These are phyloP conservation scores for Tetradesmus obliquus DNA, from an alignment of 139 green algal genomes.

Conservation along the genomic window DNA sequence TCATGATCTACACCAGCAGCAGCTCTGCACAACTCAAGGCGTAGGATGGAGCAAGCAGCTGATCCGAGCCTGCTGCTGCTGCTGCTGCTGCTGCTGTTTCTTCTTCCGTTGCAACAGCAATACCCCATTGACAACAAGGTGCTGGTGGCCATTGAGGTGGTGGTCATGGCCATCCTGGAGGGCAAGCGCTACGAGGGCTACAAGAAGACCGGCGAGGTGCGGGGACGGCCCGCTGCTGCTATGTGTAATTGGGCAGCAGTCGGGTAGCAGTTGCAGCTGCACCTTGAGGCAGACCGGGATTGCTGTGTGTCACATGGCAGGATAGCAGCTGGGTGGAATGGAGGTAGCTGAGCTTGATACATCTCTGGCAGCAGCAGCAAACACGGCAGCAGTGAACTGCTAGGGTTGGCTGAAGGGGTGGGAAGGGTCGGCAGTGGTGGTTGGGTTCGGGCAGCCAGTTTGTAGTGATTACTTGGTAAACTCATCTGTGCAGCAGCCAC, in stretches of 20 bases:
- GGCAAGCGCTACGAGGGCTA: conserved; percentile 89
- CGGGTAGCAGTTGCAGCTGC: neutral
- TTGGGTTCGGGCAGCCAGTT: no score
- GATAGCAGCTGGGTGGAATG: neutral
- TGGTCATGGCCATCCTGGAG: conserved; percentile 88
- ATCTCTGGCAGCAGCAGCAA: neutral
- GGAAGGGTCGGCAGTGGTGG: no score
- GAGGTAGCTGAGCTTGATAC: no score
- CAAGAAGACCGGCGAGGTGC: conserved; percentile 80
- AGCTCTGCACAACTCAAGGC: no score
- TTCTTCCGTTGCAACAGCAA: conserved; percentile 41
- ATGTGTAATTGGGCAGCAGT: neutral
- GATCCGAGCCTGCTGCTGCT: neutral
- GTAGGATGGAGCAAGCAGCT: neutral
- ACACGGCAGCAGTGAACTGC: neutral
- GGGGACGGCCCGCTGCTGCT: neutral
- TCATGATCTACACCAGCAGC: no score
- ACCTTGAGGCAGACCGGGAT: neutral
- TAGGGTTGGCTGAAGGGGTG: no score
- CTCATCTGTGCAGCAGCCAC: no score
- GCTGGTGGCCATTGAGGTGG: conserved; percentile 81
- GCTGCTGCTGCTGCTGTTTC: neutral
- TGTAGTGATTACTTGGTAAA: no score
- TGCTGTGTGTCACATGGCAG: neutral
- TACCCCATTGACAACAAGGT: conserved; percentile 73